These are phyloP conservation scores for Ustilaginoidea virens DNA, from an alignment of 2,329 filamentous ascomycete genomes.

Conservation along the genomic window DNA sequence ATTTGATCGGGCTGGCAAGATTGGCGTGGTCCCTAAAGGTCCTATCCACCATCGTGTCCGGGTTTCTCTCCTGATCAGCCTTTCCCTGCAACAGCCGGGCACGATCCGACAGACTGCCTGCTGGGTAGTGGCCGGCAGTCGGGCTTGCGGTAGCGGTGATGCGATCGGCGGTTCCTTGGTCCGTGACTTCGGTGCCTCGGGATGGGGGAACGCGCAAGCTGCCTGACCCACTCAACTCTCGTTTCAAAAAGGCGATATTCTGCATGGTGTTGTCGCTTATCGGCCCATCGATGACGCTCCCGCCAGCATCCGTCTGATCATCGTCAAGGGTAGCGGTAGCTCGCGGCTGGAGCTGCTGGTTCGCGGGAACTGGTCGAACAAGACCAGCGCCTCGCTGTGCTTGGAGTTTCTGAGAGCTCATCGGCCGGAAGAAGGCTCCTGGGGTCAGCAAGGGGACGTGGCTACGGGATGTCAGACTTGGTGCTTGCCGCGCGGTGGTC, in stretches of 20 bases:
- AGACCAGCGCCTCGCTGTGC: conserved; percentile 57
- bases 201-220: conserved; percentile 50
- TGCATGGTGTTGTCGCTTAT: conserved; percentile 41
- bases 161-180: conserved; percentile 54
- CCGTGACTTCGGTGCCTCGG: conserved; percentile 67
- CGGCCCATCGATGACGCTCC: conserved; percentile 25
- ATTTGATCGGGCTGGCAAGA: conserved; percentile 47
- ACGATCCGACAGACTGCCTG: conserved; percentile 59
- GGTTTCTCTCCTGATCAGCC: conserved; percentile 18
- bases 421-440: conserved; percentile 85
- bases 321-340: conserved; percentile 20
- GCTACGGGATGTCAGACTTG: conserved; percentile 58
- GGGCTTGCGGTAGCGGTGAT: conserved; percentile 62
- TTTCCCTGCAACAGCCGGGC: conserved; percentile 56
- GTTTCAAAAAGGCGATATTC: conserved; percentile 26
- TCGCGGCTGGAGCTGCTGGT: conserved; percentile 17
- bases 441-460: conserved; percentile 84
- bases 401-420: conserved; percentile 91
- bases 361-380: conserved; percentile 27
- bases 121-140: conserved; percentile 38
- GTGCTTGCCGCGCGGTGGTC: conserved; percentile 31
- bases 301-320: conserved; percentile 26
- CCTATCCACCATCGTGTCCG: conserved; percentile 44
- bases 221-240: conserved; percentile 20
- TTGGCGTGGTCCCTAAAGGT: conserved; percentile 37